Percentiles rank a stretch among this genome's conserved stretches.
phyloP scores from a whole-genome alignment of 805 yeast genomes.

The Candida maris region DNA sequence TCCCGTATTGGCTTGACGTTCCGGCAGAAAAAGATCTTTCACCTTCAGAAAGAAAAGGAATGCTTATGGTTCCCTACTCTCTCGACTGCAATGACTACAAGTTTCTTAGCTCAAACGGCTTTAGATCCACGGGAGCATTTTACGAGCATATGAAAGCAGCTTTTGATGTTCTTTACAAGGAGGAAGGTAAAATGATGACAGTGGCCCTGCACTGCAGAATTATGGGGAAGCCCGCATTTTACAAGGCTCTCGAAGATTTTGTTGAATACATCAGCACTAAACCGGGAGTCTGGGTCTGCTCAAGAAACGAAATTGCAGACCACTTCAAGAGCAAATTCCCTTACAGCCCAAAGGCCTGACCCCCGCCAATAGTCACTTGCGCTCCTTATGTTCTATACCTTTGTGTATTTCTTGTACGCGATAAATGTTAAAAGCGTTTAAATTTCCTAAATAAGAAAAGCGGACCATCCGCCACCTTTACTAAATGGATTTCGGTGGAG shows the following conservation, averaged over 20 bases:
- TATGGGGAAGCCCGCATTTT: constrained; percentile 35
- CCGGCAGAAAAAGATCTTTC: constrained; percentile 23
- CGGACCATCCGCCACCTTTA: no score
- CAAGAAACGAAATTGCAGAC: constrained; percentile 34
- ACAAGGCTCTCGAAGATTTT: constrained; percentile 33
- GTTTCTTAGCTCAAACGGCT: constrained; percentile 23
- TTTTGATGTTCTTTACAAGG: constrained; percentile 35
- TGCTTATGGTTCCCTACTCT: constrained; percentile 28
- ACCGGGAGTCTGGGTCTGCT: constrained; percentile 36
- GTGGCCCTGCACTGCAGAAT: constrained; percentile 35
- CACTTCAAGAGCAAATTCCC: constrained; percentile 25
- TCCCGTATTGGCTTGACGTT: constrained; percentile 35
- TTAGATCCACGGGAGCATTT: constrained; percentile 26
- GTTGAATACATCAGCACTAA: constrained; percentile 32
- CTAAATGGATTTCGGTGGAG: no score
- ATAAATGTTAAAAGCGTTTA: no score
- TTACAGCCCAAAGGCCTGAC: constrained; percentile 16
- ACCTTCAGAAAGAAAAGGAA: constrained; percentile 22
- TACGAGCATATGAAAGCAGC: constrained; percentile 33
- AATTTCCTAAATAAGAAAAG: no score
- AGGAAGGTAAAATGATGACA: constrained; percentile 38
- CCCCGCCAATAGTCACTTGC: no score
- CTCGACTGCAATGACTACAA: constrained; percentile 27
- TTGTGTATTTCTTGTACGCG: no score
- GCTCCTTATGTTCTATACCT: no score